Evolutionary conservation across 495 filamentous ascomycete species (phyloP).

Genomic region (Trichodelitschia bisporula): DNA sequence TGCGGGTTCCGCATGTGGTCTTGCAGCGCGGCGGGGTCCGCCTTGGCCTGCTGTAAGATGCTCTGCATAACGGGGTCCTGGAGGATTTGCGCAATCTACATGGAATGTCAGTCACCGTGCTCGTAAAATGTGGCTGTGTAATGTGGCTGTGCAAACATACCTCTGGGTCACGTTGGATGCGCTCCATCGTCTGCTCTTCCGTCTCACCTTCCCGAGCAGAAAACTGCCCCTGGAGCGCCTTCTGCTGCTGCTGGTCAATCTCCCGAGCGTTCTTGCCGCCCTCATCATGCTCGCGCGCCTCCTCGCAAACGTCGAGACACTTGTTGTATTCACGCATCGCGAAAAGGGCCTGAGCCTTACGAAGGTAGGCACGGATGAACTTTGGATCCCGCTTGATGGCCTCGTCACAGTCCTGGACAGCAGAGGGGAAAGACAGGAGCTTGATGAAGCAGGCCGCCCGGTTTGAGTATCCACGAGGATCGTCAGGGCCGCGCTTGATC

Average conservation of each 20-base stretch:
- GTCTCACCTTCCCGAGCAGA: conserved; percentile 76
- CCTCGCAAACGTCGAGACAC: conserved; percentile 69
- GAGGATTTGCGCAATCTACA: conserved; percentile 67
- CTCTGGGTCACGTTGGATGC: conserved; percentile 81
- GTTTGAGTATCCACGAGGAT: conserved; percentile 90
- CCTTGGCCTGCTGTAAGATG: conserved; percentile 89
- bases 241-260: conserved; percentile 84
- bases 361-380: conserved; percentile 87
- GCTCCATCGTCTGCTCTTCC: conserved; percentile 83
- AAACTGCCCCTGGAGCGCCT: conserved; percentile 82
- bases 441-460: conserved; percentile 93
- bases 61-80: conserved; percentile 93
- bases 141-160: conserved; percentile 23
- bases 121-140: neutral
- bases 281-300: conserved; percentile 52
- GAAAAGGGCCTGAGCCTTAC: conserved; percentile 79
- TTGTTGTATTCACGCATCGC: conserved; percentile 96
- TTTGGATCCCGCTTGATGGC: conserved; percentile 76
- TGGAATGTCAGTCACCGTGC: neutral
- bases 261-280: conserved; percentile 56
- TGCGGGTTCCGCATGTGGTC: conserved; percentile 89
- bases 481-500: conserved; percentile 82
- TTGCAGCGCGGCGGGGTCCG: conserved; percentile 69
- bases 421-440: conserved; percentile 79
- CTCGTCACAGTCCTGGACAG: conserved; percentile 75